Evolutionary conservation across 2,329 filamentous ascomycete genomes (phyloP).

Genomic region (Fusarium neocosmosporiellum): DNA sequence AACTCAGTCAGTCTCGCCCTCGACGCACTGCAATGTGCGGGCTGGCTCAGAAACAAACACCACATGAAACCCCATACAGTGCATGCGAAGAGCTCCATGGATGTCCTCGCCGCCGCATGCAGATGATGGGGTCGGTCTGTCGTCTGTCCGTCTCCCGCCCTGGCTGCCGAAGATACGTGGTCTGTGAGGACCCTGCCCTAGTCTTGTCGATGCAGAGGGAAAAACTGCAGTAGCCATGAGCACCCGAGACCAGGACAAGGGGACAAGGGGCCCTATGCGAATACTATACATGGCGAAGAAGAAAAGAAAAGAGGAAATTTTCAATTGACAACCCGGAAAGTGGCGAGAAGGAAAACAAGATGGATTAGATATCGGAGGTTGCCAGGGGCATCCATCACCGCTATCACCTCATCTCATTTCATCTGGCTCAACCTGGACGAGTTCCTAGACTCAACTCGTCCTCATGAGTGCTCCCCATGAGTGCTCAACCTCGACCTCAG

Average conservation of each 20-base stretch:
- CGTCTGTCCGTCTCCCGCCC: slow-evolving; percentile 15
- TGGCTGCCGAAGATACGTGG: slow-evolving; percentile 30
- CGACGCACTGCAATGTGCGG: slow-evolving; percentile 18
- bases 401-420: slow-evolving; percentile 15
- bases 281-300: not conserved
- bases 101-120: slow-evolving; percentile 18
- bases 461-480: not conserved
- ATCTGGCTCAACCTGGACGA: slow-evolving; percentile 21
- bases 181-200: slow-evolving; percentile 31
- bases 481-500: slow-evolving; percentile 15
- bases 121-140: slow-evolving; percentile 20
- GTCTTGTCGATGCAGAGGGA: slow-evolving; percentile 9
- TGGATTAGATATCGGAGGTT: slow-evolving; percentile 22
- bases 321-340: slow-evolving; percentile 9
- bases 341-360: slow-evolving; percentile 21
- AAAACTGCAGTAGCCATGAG: not conserved
- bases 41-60: slow-evolving; percentile 3
- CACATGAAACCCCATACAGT: slow-evolving; percentile 25
- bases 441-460: not conserved
- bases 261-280: not conserved
- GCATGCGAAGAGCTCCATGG: not conserved
- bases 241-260: slow-evolving; percentile 6
- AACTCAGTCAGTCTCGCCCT: slow-evolving; percentile 13
- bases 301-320: slow-evolving; percentile 1
- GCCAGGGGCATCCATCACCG: slow-evolving; percentile 30